A percentile compares a stretch with the other conserved stretches of the same genome.
Evolutionary conservation across 1,139 yeast genomes (phyloP).

Genomic region (Candida dubliniensis): DNA sequence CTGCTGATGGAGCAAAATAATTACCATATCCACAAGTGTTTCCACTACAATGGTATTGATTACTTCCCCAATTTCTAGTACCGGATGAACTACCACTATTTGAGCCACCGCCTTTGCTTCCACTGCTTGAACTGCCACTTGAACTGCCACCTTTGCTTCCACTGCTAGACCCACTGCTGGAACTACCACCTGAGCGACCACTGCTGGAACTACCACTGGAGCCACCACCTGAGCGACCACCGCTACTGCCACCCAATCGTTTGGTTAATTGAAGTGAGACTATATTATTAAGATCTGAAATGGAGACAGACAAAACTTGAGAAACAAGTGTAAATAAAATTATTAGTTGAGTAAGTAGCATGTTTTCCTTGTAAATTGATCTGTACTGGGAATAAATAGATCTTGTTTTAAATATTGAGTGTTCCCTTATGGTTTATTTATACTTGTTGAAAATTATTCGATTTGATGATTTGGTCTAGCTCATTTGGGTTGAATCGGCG

Average conservation of each 20-base stretch:
- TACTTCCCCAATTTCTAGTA: not conserved
- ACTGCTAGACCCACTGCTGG: not conserved
- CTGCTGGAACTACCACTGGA: not conserved
- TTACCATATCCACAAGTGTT: slow-evolving; percentile 13
- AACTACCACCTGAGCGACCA: not conserved
- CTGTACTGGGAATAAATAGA: not conserved
- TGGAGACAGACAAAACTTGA: slow-evolving; percentile 1
- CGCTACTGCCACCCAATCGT: slow-evolving; percentile 3
- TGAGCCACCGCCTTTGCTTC: not conserved
- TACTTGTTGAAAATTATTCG: not conserved
- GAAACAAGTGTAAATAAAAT: not conserved
- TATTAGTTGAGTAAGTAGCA: not conserved
- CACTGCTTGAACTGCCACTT: not conserved
- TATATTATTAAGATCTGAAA: not conserved
- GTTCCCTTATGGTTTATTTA: not conserved
- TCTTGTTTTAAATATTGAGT: not conserved
- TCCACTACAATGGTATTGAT: slow-evolving; percentile 5
- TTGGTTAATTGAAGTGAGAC: not conserved
- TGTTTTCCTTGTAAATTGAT: not conserved
- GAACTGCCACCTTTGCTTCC: not conserved
- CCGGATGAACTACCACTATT: not conserved
- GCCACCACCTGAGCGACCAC: not conserved
- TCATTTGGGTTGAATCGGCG: too few relatives aligned
- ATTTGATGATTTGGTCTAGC: too few relatives aligned
- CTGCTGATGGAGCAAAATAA: slow-evolving; percentile 14